phyloP scores from a whole-genome alignment of 1,284 basidiomycete genomes.

The Ustilago trichophora region DNA sequence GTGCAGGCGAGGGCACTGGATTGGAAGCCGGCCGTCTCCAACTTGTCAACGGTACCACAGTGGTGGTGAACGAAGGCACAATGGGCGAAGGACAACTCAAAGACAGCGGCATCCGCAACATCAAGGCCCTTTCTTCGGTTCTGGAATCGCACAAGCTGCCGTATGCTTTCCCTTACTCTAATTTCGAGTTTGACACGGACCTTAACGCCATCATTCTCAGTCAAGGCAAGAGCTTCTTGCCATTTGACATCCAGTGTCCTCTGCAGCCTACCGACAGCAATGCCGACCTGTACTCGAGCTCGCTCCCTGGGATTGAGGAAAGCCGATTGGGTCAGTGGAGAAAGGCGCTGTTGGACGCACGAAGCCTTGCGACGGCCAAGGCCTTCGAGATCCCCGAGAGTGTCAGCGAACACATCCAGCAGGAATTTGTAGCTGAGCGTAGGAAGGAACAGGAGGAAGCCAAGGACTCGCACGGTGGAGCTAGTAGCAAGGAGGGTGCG shows the following conservation, averaged over 20 bases:
- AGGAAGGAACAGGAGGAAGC: slow-evolving; percentile 25
- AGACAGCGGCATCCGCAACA: slow-evolving; percentile 76
- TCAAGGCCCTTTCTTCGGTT: slow-evolving; percentile 76
- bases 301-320: slow-evolving; percentile 13
- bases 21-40: slow-evolving; percentile 80
- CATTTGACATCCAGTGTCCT: slow-evolving; percentile 60
- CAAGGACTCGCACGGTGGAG: slow-evolving; percentile 19
- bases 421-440: slow-evolving; percentile 58
- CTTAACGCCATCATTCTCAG: slow-evolving; percentile 75
- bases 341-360: slow-evolving; percentile 23
- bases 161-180: slow-evolving; percentile 81
- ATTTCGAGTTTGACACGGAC: slow-evolving; percentile 79
- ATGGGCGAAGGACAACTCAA: slow-evolving; percentile 76
- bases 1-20: slow-evolving; percentile 76
- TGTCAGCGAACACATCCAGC: slow-evolving; percentile 57
- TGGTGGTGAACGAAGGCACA: slow-evolving; percentile 76
- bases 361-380: slow-evolving; percentile 34
- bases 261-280: slow-evolving; percentile 5
- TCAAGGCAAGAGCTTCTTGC: slow-evolving; percentile 71
- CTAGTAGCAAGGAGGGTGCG: slow-evolving; percentile 3
- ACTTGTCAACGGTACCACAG: slow-evolving; percentile 73
- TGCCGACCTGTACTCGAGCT: slow-evolving; percentile 5
- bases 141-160: slow-evolving; percentile 77
- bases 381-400: slow-evolving; percentile 53
- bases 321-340: slow-evolving; percentile 25